Evolutionary conservation across 2,329 filamentous ascomycete genomes (phyloP), one percentile per base, ranked within the genome.

Genomic region (Claviceps humidiphila): DNA sequence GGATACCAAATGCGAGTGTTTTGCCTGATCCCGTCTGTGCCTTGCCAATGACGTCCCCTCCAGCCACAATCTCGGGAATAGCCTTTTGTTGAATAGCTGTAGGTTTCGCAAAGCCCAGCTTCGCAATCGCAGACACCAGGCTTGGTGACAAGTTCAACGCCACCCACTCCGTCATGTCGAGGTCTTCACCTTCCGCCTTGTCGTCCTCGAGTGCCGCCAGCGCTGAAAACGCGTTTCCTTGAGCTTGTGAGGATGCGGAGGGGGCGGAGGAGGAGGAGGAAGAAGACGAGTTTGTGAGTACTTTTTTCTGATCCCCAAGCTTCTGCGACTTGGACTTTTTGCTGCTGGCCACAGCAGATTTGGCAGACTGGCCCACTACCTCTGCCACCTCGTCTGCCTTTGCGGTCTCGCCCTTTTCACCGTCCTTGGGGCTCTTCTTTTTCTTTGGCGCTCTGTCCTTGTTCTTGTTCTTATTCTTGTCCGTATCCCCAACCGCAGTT

Each of bases 21-120:
- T 98, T 98, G 60, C 93, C 93, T 14, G 93, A 97, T 58, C 93
- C 93, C 0, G 93, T 98, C 11, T 91, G 85, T 2, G 93, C 93
- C 70, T 98, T 98, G 43, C 93, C 93, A 57, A 98, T 86, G 16
- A 97, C 85, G 67, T 98, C 91, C 64, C 87, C 86, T 0, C 91
- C 91, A 5, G 81, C 79, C 20, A 91, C 65, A 46, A 96, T 87
- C 51, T 87, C 78, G 0, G 93, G 90, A 59, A 98, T 95, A 1
- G 87, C 75, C 38, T 81, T 75, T 20, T 75, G 70, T 65, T 98
- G 93, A 53, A 98, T 95, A 0, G 78, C 69, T 0, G 90, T 96
- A 1, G 93, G 93, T 54, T 80, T 82, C 4, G 77, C 64, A 64
- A 97, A 97, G 53, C 84, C 85, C 55, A 97, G 73, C 58, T 82